These are phyloP conservation scores for Delonix regia DNA, from an alignment of 306 rosid species.

Conservation along the genomic window DNA sequence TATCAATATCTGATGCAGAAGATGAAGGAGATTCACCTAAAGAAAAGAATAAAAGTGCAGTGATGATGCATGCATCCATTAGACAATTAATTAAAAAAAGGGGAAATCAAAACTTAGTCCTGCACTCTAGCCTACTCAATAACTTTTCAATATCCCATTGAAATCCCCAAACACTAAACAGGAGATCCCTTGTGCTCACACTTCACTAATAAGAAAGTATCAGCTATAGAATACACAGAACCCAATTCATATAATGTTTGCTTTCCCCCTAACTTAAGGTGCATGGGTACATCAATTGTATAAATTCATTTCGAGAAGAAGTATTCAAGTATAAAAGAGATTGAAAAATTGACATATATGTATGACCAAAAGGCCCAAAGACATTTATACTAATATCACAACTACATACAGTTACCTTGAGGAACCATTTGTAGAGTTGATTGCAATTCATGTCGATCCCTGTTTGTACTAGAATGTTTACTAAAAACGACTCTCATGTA, in stretches of 20 bases:
- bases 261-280: background rate
- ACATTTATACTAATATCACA: conserved; percentile 30
- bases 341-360: conserved; percentile 18
- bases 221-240: conserved; percentile 2
- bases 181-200: background rate
- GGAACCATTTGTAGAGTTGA: conserved; percentile 62
- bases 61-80: conserved; percentile 9
- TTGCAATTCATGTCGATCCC: conserved; percentile 71
- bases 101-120: background rate
- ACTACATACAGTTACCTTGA: conserved; percentile 62
- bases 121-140: background rate
- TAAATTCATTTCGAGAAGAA: conserved; percentile 22
- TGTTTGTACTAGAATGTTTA: conserved; percentile 54
- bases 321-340: conserved; percentile 33
- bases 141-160: background rate
- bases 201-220: conserved; percentile 15
- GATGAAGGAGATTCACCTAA: conserved; percentile 83
- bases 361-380: conserved; percentile 25
- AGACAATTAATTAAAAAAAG: conserved; percentile 10
- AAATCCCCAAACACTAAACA: conserved; percentile 25
- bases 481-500: conserved; percentile 71
- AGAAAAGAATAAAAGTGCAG: conserved; percentile 23
- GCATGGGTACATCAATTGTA: conserved; percentile 1
- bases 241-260: conserved; percentile 5
- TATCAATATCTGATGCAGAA: conserved; percentile 82